These are phyloP conservation scores for Podila minutissima DNA, from an alignment of 192 early-diverging fungal species.

Conservation along the genomic window DNA sequence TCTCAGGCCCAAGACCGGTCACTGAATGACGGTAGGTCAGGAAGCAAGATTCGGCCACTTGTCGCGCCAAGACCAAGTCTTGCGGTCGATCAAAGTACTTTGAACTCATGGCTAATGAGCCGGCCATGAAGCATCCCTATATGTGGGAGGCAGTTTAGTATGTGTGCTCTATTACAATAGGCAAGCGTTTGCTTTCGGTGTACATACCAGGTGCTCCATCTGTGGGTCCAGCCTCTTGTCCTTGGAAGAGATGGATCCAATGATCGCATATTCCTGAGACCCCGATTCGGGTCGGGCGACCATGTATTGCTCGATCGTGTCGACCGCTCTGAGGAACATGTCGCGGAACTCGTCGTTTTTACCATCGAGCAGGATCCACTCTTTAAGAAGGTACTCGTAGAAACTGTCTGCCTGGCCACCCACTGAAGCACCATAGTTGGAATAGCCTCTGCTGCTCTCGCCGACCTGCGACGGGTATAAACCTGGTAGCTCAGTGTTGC, in stretches of 20 bases:
- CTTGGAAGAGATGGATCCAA: neutral
- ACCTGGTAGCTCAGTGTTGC: constrained; percentile 57
- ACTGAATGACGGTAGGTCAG: constrained; percentile 43
- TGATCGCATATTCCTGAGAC: constrained; percentile 3
- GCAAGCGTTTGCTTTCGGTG: no score
- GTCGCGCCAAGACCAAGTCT: constrained; percentile 28
- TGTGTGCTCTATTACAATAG: no score
- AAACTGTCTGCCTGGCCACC: constrained; percentile 60
- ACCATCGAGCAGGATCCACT: constrained; percentile 47
- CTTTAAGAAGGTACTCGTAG: constrained; percentile 65
- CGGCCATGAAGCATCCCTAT: constrained; percentile 59
- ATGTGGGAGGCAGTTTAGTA: no score
- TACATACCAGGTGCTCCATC: constrained; percentile 17
- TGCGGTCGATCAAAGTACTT: constrained; percentile 26
- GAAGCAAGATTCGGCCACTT: constrained; percentile 54
- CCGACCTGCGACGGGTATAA: constrained; percentile 68
- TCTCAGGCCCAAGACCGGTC: constrained; percentile 60
- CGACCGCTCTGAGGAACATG: constrained; percentile 5
- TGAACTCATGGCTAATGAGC: constrained; percentile 49
- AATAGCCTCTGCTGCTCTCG: constrained; percentile 11
- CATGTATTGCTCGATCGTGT: constrained; percentile 32
- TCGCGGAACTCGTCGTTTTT: neutral
- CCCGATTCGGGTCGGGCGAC: neutral
- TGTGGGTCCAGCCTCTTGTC: neutral
- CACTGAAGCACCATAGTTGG: constrained; percentile 12